Conservation (phyloP, 1,284 basidiomycete species). For the Coniophora puteana region DNA sequence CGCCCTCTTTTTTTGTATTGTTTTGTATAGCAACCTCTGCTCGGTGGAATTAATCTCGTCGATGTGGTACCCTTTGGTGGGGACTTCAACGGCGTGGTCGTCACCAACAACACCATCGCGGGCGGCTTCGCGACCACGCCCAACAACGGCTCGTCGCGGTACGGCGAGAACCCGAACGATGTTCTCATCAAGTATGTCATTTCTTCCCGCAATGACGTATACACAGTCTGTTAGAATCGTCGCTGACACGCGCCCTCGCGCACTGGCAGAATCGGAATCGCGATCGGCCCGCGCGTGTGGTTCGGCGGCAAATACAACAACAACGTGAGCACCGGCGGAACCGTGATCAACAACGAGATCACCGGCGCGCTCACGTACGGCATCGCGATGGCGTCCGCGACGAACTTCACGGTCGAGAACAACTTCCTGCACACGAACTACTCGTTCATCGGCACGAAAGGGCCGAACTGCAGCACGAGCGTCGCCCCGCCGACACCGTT, state of each 20-base stretch:
- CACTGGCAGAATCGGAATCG: slow-evolving; percentile 62
- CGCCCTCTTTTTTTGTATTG: not conserved
- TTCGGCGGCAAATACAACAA: slow-evolving; percentile 60
- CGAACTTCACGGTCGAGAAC: slow-evolving; percentile 63
- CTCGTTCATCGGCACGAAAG: slow-evolving; percentile 71
- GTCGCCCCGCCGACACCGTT: slow-evolving; percentile 56
- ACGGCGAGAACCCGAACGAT: slow-evolving; percentile 56
- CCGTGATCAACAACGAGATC: slow-evolving; percentile 62
- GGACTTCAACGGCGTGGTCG: slow-evolving; percentile 64
- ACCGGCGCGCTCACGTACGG: slow-evolving; percentile 72
- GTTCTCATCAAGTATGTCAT: slow-evolving; percentile 63
- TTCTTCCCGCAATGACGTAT: not conserved
- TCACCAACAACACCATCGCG: slow-evolving; percentile 67
- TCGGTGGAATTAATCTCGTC: slow-evolving; percentile 83
- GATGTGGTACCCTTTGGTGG: slow-evolving; percentile 75
- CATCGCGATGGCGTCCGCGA: slow-evolving; percentile 62
- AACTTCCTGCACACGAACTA: slow-evolving; percentile 70
- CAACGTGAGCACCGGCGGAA: slow-evolving; percentile 59
- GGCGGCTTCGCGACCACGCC: slow-evolving; percentile 62
- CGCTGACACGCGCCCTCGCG: too few relatives aligned
- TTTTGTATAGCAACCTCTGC: slow-evolving; percentile 53
- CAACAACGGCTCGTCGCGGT: slow-evolving; percentile 34
- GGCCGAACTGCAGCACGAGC: slow-evolving; percentile 62
- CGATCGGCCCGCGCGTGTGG: slow-evolving; percentile 78
- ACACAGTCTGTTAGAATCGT: too few relatives aligned